Percentiles rank a stretch among this genome's conserved stretches.
Evolutionary conservation across 257 asterid species (phyloP).

Genomic region (Ocimum tenuiflorum): DNA sequence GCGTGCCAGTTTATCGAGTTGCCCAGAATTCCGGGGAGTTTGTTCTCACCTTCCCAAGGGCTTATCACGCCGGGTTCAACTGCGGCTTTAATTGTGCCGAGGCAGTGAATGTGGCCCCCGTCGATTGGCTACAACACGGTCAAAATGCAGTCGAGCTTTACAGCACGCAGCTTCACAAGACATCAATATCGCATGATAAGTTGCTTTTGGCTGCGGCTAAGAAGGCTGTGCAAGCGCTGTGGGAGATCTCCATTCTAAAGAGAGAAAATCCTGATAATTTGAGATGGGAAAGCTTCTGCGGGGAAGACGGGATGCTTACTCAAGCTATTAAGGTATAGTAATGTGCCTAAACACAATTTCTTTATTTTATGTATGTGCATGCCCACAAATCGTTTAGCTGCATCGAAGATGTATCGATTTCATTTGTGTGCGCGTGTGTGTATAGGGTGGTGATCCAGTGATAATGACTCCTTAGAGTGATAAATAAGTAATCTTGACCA

Average conservation of each 20-base stretch:
- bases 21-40: slow-evolving; percentile 74
- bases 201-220: slow-evolving; percentile 58
- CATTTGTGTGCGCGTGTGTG: too few species aligned
- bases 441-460: too few species aligned
- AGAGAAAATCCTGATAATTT: slow-evolving; percentile 35
- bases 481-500: too few species aligned
- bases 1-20: slow-evolving; percentile 61
- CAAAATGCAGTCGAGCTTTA: slow-evolving; percentile 67
- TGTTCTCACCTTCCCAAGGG: slow-evolving; percentile 84
- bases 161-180: slow-evolving; percentile 54
- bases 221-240: slow-evolving; percentile 48
- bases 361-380: too few species aligned
- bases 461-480: too few species aligned
- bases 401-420: too few species aligned
- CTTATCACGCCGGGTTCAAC: slow-evolving; percentile 80
- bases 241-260: slow-evolving; percentile 41
- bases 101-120: slow-evolving; percentile 85
- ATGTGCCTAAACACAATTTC: too few species aligned
- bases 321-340: slow-evolving; percentile 74
- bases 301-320: slow-evolving; percentile 54
- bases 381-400: too few species aligned
- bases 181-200: slow-evolving; percentile 79
- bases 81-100: slow-evolving; percentile 87
- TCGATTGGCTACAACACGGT: slow-evolving; percentile 76
- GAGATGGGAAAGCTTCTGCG: slow-evolving; percentile 67